Evolutionary conservation across 2,329 filamentous ascomycete genomes (phyloP).

Genomic region (Calycina marina): DNA sequence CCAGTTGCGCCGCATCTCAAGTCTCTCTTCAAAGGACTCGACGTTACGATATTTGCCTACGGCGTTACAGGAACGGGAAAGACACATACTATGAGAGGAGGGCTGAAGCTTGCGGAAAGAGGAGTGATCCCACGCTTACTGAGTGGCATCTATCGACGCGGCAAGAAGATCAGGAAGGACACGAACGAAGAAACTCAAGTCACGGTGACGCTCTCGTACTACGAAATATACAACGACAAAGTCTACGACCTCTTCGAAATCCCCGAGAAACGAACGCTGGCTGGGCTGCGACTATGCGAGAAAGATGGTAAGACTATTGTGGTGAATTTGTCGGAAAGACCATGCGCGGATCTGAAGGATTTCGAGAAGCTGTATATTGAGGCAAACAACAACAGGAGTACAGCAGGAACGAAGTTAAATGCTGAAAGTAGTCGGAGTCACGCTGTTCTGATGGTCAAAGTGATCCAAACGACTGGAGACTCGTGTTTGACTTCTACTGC

Average conservation of each 20-base stretch:
- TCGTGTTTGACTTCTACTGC: slow-evolving; percentile 64
- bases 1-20: slow-evolving; percentile 84
- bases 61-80: slow-evolving; percentile 89
- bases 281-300: slow-evolving; percentile 70
- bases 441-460: slow-evolving; percentile 79
- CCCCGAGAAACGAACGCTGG: slow-evolving; percentile 61
- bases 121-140: slow-evolving; percentile 79
- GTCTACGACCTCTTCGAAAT: slow-evolving; percentile 84
- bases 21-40: slow-evolving; percentile 77
- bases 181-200: slow-evolving; percentile 55
- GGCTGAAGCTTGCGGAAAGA: slow-evolving; percentile 69
- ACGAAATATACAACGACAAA: slow-evolving; percentile 95
- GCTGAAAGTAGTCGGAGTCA: slow-evolving; percentile 83
- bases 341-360: slow-evolving; percentile 74
- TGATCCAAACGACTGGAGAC: slow-evolving; percentile 60
- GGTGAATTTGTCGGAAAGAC: slow-evolving; percentile 68
- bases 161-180: slow-evolving; percentile 76
- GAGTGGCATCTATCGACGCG: slow-evolving; percentile 71
- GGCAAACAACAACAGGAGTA: slow-evolving; percentile 80
- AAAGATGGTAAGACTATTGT: slow-evolving; percentile 79
- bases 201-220: slow-evolving; percentile 70
- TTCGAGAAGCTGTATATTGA: slow-evolving; percentile 85
- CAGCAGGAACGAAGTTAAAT: slow-evolving; percentile 82
- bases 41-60: slow-evolving; percentile 84
- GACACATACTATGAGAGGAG: slow-evolving; percentile 91